Conservation (phyloP, 176 grass and related monocot genomes). For the Carex parvula region DNA sequence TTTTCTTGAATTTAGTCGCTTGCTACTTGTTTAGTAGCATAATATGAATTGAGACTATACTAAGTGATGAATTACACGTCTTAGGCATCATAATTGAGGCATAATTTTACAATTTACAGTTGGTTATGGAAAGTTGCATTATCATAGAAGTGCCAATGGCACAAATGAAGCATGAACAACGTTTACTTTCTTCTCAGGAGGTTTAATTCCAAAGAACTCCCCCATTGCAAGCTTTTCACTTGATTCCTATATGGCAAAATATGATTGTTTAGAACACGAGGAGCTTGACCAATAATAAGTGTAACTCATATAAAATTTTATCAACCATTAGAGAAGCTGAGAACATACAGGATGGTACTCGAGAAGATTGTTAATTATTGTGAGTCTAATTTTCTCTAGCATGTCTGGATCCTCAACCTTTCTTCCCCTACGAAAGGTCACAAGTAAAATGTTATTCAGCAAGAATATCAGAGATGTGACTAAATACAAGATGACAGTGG, state of each 20-base stretch:
- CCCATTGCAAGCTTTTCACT: constrained; percentile 97
- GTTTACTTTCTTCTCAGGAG: constrained; percentile 75
- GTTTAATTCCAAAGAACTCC: constrained; percentile 92
- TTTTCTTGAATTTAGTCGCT: background rate
- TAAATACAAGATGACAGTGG: background rate
- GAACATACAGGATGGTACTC: constrained; percentile 90
- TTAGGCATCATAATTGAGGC: background rate
- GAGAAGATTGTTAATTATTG: constrained; percentile 98
- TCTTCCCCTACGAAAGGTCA: constrained; percentile 55
- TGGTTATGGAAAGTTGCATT: constrained; percentile 2
- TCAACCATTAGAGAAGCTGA: constrained; percentile 17
- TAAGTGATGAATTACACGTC: background rate
- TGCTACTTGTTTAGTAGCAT: no score
- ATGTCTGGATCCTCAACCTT: constrained; percentile 93
- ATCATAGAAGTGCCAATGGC: background rate
- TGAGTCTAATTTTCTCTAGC: constrained; percentile 85
- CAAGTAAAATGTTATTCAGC: constrained; percentile 8
- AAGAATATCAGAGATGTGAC: background rate
- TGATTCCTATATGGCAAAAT: constrained; percentile 56
- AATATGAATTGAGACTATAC: background rate
- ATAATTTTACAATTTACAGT: background rate
- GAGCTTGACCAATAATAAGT: background rate
- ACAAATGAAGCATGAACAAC: background rate
- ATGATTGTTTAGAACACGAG: background rate
- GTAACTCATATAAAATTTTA: background rate